phyloP scores from a whole-genome alignment of 352 stramenopile genomes.

The Phytopythium kandeliae region DNA sequence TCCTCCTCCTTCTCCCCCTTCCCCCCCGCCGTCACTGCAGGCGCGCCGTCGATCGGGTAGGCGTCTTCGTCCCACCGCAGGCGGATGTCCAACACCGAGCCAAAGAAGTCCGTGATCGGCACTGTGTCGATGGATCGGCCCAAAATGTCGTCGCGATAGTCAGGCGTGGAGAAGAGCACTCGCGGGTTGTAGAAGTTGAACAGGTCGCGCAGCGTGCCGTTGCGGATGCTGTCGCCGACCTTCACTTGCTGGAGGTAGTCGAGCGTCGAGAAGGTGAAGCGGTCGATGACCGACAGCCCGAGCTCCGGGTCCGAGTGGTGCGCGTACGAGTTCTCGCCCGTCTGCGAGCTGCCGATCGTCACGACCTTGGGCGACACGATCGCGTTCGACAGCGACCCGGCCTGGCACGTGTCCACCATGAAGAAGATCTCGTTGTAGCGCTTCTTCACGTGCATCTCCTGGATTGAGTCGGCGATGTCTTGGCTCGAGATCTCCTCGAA shows the following conservation, averaged over 20 bases:
- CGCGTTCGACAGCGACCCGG: slow-evolving; percentile 88
- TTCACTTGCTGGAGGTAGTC: slow-evolving; percentile 87
- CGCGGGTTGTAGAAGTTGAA: slow-evolving; percentile 82
- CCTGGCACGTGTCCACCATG: slow-evolving; percentile 98
- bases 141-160: slow-evolving; percentile 72
- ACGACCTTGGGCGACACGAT: slow-evolving; percentile 89
- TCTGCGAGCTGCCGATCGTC: slow-evolving; percentile 89
- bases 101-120: slow-evolving; percentile 87
- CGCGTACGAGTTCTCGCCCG: slow-evolving; percentile 94
- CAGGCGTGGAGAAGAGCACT: slow-evolving; percentile 78
- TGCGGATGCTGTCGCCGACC: slow-evolving; percentile 63
- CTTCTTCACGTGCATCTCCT: slow-evolving; percentile 93
- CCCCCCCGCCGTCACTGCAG: background rate
- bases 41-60: slow-evolving; percentile 56
- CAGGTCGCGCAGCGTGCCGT: slow-evolving; percentile 55
- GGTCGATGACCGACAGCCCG: slow-evolving; percentile 84
- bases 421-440: slow-evolving; percentile 95
- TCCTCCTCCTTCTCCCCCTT: background rate
- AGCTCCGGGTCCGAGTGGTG: slow-evolving; percentile 86
- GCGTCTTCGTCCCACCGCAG: slow-evolving; percentile 66
- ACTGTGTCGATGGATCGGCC: slow-evolving; percentile 62
- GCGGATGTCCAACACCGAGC: slow-evolving; percentile 78
- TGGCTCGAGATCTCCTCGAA: slow-evolving; percentile 95
- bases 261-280: slow-evolving; percentile 86
- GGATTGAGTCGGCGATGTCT: slow-evolving; percentile 90